Evolutionary conservation across 768 basidiomycete genomes (phyloP), one percentile per base, ranked within the genome.

Genomic region (Lentinula lateritia): DNA sequence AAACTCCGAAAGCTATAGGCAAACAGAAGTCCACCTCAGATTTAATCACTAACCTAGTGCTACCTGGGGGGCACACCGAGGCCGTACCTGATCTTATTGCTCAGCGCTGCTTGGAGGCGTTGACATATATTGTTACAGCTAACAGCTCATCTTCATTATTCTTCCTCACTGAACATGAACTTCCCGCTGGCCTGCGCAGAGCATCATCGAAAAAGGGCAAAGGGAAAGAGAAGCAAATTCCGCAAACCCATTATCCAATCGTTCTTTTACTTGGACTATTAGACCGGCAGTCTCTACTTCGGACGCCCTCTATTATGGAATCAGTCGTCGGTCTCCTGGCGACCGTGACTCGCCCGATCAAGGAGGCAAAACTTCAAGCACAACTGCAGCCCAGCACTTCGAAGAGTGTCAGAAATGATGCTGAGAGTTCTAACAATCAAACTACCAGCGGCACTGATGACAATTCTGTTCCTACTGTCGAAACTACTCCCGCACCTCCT

Each of bases 121-220:
- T 99, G 68, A 86, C 86, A 0, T 92, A 85, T 70, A 93, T 98
- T 65, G 95, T 97, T 71, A 83, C 80, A 61, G 80, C 86, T 23
- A 98, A 97, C 70, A 89, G 93, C 62, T 72, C 83, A 16, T 91
- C 92, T 0, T 90, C 95, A 0, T 74, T 93, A 16, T 98, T 95
- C 82, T 98, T 99, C 85, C 80, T 99, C 62, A 92, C 88, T 0
- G 97, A 99, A 73, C 94, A 98, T 66, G 97, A 99, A 65, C 78
- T 94, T 38, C 88, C 90, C 6, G 81, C 80, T n/a, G 89, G 90
- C 50, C 80, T 95, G 15, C 85, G 86, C 64, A 84, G 86, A 65
- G 73, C 79, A 12, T 74, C 80, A 6, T 83, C 83, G 18, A 92
- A 90, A 74, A 97, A 97, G 73, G 95, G 94, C 8, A 98, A 97